phyloP scores from a whole-genome alignment of 345 rosid species.

The Abelmoschus esculentus region DNA sequence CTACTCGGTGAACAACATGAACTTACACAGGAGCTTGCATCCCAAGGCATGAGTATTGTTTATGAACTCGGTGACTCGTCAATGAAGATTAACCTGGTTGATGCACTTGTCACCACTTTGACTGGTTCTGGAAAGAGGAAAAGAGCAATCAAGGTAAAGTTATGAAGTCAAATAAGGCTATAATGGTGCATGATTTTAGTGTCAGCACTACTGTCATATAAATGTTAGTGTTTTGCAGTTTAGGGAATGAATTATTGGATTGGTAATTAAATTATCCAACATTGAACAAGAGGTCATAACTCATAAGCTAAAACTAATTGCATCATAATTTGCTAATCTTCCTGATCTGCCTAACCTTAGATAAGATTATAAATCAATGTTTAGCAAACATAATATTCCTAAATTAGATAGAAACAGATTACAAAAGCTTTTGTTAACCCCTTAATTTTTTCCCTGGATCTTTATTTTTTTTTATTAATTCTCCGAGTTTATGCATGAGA shows the following conservation, averaged over 20 bases:
- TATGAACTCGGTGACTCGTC: constrained; percentile 89
- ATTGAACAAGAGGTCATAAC: too few species aligned
- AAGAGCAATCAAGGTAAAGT: constrained; percentile 80
- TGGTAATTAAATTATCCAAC: too few species aligned
- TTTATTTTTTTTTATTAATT: not conserved
- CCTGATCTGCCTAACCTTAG: not conserved
- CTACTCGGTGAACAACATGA: constrained; percentile 91
- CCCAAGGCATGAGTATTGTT: constrained; percentile 97
- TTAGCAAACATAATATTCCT: not conserved
- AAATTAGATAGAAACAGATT: not conserved
- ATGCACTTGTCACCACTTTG: constrained; percentile 74
- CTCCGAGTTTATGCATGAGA: constrained; percentile 4
- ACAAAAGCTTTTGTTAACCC: not conserved
- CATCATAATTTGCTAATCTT: not conserved
- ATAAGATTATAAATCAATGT: not conserved
- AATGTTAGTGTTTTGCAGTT: too few species aligned
- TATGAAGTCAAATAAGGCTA: constrained; percentile 2
- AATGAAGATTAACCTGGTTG: constrained; percentile 81
- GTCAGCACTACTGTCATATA: not conserved
- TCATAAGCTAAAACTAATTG: not conserved
- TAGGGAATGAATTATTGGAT: too few species aligned
- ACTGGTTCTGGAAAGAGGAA: constrained; percentile 96
- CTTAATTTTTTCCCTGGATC: not conserved
- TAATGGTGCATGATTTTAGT: constrained; percentile 15
- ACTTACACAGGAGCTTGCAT: constrained; percentile 93